Percentiles rank a stretch among this genome's conserved stretches.
These are phyloP conservation scores for Pseudogymnoascus verrucosus DNA, from an alignment of 2,329 filamentous ascomycete genomes.

Conservation along the genomic window DNA sequence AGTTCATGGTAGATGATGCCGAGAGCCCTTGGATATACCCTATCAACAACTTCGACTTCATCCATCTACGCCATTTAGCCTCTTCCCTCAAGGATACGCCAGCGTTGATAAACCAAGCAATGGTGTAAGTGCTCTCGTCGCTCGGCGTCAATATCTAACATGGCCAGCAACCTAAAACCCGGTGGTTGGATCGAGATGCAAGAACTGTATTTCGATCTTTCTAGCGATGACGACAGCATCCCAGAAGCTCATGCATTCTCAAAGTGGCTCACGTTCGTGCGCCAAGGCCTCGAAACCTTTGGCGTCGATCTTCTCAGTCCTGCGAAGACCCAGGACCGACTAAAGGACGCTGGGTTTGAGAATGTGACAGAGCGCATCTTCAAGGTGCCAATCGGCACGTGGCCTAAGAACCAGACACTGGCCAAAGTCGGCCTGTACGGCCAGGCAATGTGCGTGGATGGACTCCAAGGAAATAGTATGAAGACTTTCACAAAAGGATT, in stretches of 20 bases:
- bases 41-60: slow-evolving; percentile 16
- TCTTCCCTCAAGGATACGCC: slow-evolving; percentile 12
- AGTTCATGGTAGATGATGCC: slow-evolving; percentile 43
- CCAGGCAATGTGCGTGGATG: not conserved
- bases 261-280: slow-evolving; percentile 7
- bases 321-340: slow-evolving; percentile 13
- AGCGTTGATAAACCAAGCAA: slow-evolving; percentile 11
- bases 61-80: slow-evolving; percentile 13
- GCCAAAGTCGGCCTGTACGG: slow-evolving; percentile 33
- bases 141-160: not conserved
- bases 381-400: slow-evolving; percentile 40
- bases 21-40: slow-evolving; percentile 38
- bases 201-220: slow-evolving; percentile 14
- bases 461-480: not conserved
- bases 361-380: slow-evolving; percentile 27
- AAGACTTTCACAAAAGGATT: not conserved
- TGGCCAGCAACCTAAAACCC: slow-evolving; percentile 15
- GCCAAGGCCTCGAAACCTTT: slow-evolving; percentile 12
- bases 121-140: not conserved
- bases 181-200: slow-evolving; percentile 27
- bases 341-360: slow-evolving; percentile 11
- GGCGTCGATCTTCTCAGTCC: slow-evolving; percentile 11
- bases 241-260: slow-evolving; percentile 10
- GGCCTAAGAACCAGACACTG: slow-evolving; percentile 37
- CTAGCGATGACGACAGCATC: slow-evolving; percentile 14